phyloP scores from a whole-genome alignment of 2,329 filamentous ascomycete genomes.

The Penicillium concentricum region DNA sequence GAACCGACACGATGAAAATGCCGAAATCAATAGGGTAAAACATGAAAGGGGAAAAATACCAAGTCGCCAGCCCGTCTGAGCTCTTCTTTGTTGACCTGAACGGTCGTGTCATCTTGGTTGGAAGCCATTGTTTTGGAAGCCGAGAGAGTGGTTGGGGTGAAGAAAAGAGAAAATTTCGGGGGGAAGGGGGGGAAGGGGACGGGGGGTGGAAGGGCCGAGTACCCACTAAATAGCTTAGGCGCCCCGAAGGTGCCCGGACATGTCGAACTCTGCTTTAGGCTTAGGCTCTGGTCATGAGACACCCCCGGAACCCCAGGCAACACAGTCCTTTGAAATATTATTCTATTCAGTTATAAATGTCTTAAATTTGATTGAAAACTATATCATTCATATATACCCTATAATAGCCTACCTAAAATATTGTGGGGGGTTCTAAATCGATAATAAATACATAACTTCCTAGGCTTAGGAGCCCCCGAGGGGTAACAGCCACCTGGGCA shows the following conservation, averaged over 20 bases:
- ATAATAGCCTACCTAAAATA: neutral
- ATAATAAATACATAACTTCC: neutral
- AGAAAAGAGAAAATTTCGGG: conserved; percentile 16
- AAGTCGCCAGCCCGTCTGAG: conserved; percentile 78
- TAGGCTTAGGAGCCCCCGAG: neutral
- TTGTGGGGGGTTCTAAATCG: neutral
- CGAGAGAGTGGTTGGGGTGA: conserved; percentile 8
- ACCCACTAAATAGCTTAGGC: conserved; percentile 21
- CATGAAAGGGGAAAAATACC: conserved; percentile 56
- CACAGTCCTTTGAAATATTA: neutral
- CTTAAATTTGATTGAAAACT: neutral
- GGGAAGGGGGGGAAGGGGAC: conserved; percentile 11
- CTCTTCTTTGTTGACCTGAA: conserved; percentile 62
- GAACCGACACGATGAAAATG: conserved; percentile 15
- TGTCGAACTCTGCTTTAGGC: conserved; percentile 23
- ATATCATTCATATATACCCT: too few relatives aligned
- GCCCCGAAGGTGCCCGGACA: conserved; percentile 6
- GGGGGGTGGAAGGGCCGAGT: conserved; percentile 17
- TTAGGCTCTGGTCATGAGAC: conserved; percentile 17
- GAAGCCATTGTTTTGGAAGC: conserved; percentile 41
- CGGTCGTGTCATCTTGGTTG: conserved; percentile 36
- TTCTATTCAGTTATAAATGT: neutral
- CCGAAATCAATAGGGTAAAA: neutral
- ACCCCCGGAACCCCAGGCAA: neutral
- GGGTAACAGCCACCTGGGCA: neutral